Conservation (phyloP, 441 rosid species). For the Populus hybrid region DNA sequence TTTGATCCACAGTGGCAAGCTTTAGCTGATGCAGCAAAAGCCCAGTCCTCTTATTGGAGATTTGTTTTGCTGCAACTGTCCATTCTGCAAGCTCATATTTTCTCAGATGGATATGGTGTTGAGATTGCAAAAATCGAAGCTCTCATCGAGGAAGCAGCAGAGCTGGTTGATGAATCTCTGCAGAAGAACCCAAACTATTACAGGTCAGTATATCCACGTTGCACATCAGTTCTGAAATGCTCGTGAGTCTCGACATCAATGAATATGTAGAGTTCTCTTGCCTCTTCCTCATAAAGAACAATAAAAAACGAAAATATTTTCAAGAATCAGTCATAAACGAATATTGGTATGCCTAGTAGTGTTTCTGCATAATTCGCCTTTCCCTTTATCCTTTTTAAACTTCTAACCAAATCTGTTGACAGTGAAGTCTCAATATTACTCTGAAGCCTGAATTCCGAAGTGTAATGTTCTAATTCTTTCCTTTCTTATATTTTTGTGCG, state of each 20-base stretch:
- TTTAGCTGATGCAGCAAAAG: conserved; percentile 71
- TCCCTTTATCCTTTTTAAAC: neutral
- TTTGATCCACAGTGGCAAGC: conserved; percentile 69
- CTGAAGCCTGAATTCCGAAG: neutral
- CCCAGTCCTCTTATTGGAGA: conserved; percentile 77
- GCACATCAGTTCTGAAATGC: neutral
- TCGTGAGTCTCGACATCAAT: neutral
- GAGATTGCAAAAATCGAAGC: conserved; percentile 86
- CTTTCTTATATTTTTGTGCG: neutral
- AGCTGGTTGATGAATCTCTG: conserved; percentile 77
- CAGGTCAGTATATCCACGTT: conserved; percentile 41
- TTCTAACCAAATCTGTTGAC: neutral
- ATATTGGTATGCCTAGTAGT: neutral
- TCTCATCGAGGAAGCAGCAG: conserved; percentile 87
- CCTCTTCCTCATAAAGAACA: neutral
- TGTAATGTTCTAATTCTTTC: neutral
- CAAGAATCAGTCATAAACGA: neutral
- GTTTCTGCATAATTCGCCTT: neutral
- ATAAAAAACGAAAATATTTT: too few species aligned
- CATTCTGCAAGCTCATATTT: conserved; percentile 60
- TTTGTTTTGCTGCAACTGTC: conserved; percentile 77
- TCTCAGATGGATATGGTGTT: conserved; percentile 43
- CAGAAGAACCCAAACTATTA: conserved; percentile 73
- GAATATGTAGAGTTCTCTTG: neutral
- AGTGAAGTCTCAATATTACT: neutral